These are phyloP conservation scores for Setaria viridis DNA, from an alignment of 202 grass and related monocot genomes.

Conservation along the genomic window DNA sequence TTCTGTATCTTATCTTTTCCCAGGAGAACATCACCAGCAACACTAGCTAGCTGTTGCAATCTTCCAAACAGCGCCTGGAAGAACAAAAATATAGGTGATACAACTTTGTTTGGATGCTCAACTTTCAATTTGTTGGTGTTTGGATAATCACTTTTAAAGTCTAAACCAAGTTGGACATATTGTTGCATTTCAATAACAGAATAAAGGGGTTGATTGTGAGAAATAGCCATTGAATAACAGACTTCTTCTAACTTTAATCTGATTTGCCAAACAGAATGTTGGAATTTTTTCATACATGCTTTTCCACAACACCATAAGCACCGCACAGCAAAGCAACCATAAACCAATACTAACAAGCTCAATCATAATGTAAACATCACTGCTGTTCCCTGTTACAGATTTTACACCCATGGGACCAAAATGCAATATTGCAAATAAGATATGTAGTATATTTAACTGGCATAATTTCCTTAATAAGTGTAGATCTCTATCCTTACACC, in stretches of 20 bases:
- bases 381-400: not conserved
- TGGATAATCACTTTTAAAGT: not conserved
- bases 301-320: not conserved
- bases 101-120: constrained; percentile 5
- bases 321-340: not conserved
- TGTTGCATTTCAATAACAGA: constrained; percentile 15
- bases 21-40: constrained; percentile 80
- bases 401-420: not conserved
- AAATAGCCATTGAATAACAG: not conserved
- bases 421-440: constrained; percentile 29
- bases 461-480: not conserved
- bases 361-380: constrained; percentile 2
- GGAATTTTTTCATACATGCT: not conserved
- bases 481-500: constrained; percentile 1
- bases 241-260: constrained; percentile 11
- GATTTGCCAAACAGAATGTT: not conserved
- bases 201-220: not conserved
- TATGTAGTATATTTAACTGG: not conserved
- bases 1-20: constrained; percentile 97
- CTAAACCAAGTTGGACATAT: not conserved
- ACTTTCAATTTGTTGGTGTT: not conserved
- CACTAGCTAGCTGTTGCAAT: constrained; percentile 85
- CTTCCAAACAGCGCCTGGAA: constrained; percentile 89
- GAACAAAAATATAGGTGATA: constrained; percentile 37
- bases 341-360: not conserved